These are phyloP conservation scores for Vinca minor DNA, from an alignment of 257 asterid genomes.

Conservation along the genomic window DNA sequence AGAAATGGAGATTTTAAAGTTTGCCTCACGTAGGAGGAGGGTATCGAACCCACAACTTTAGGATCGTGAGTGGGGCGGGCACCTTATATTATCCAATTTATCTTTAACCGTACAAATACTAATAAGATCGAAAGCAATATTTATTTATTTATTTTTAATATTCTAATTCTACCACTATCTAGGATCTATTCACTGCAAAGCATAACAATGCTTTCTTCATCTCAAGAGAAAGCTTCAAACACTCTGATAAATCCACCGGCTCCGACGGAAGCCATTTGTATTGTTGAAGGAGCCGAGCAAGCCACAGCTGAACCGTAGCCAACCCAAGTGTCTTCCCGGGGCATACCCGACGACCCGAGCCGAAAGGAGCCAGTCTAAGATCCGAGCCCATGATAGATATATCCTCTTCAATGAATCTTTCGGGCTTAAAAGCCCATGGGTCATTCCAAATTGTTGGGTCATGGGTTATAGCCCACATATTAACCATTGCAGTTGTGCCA, in stretches of 20 bases:
- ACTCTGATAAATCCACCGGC: constrained; percentile 45
- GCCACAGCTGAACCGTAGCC: constrained; percentile 59
- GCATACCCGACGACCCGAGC: constrained; percentile 66
- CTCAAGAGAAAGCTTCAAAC: constrained; percentile 55
- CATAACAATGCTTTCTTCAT: constrained; percentile 57
- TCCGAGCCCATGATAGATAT: constrained; percentile 60
- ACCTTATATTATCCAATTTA: no score
- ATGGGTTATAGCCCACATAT: constrained; percentile 12
- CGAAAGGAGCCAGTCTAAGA: constrained; percentile 60
- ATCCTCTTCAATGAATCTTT: constrained; percentile 47
- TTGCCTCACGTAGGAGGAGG: no score
- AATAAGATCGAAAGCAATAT: no score
- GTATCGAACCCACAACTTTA: no score
- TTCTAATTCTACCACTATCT: no score
- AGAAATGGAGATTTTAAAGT: no score
- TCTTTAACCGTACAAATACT: no score
- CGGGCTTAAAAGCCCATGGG: background rate
- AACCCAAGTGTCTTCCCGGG: constrained; percentile 61
- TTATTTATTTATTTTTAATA: no score
- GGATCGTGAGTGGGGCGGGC: no score
- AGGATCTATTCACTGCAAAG: constrained; percentile 24
- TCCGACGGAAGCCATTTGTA: constrained; percentile 29
- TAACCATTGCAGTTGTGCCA: constrained; percentile 6
- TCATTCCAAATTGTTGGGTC: background rate
- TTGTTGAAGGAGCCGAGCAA: constrained; percentile 48